Evolutionary conservation across 306 rosid species (phyloP), one percentile per base, ranked within the genome.

Genomic region (Corylus heterophylla): DNA sequence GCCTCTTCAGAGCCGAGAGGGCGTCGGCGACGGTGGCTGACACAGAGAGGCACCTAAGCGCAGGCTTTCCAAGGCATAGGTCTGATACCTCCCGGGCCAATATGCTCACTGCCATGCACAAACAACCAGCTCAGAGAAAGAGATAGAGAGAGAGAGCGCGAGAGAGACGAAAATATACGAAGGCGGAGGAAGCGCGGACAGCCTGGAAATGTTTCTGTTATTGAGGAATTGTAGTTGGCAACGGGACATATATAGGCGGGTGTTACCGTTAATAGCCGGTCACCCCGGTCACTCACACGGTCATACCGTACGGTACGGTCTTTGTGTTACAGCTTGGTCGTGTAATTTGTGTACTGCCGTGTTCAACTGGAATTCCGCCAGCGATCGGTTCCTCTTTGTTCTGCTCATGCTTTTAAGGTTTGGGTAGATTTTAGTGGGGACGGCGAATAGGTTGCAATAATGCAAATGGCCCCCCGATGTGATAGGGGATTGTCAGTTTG

Each of bases 1-100:
- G 61, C 64, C 35, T 82, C 77, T 87, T 91, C 54, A 95, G 31
- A 9, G 84, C 87, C 70, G 87, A 74, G 71, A 91, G 75, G 4
- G 97, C 98, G 61, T 90, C 90, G 62, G 85, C 88, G 9, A 95
- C 69, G 62, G 92, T 89, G 90, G 91, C 85, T 70, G 84, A 29
- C 74, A 76, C 63, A 4, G 89, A 79, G 8, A 95, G 74, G 2
- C 92, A 77, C 78, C 91, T 82, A 25, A 95, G 85, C 35, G 94
- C 81, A 1, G 98, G 98, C 84, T 95, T 95, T 45, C 97, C 98
- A 25, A 95, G 89, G 83, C 97, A 95, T 16, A 95, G 85, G 73
- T 95, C 98, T 9, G 92, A 87, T 20, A 89, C 79, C 35, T 90
- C 90, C 73, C 81, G 88, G 59, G 83, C 68, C 12, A 82, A 82